These are phyloP conservation scores for Alternaria gansuensis DNA, from an alignment of 2,329 filamentous ascomycete genomes.

Conservation along the genomic window DNA sequence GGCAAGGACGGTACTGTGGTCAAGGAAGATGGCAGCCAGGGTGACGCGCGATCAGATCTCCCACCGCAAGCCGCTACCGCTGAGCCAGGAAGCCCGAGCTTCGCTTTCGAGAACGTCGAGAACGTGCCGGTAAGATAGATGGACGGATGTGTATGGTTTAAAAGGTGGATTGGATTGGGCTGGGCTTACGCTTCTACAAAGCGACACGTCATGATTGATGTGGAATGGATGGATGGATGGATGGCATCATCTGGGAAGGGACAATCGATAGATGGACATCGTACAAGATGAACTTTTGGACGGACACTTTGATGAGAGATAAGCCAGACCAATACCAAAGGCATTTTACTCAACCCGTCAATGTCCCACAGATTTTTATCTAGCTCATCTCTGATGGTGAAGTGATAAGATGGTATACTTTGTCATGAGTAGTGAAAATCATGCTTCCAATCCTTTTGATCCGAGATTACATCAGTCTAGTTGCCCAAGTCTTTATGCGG, in stretches of 20 bases:
- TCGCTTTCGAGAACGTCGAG: slow-evolving; percentile 82
- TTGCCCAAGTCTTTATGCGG: too few relatives aligned
- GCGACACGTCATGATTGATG: slow-evolving; percentile 5
- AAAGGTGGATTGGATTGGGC: background rate
- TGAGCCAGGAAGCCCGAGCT: slow-evolving; percentile 82
- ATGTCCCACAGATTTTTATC: background rate
- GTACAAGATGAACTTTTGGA: background rate
- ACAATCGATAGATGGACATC: slow-evolving; percentile 1
- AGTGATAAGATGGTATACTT: background rate
- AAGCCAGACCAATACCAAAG: background rate
- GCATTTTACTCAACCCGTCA: background rate
- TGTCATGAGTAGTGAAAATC: background rate
- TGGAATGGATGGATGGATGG: background rate
- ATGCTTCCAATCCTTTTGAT: background rate
- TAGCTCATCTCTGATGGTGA: too few relatives aligned
- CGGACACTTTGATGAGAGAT: background rate
- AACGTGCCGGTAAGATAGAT: slow-evolving; percentile 34
- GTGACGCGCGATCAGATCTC: slow-evolving; percentile 67
- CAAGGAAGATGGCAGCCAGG: slow-evolving; percentile 61
- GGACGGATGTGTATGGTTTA: background rate
- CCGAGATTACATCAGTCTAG: background rate
- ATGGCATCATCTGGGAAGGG: background rate
- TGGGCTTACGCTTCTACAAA: background rate
- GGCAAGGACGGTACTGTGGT: slow-evolving; percentile 70
- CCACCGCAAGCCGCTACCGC: slow-evolving; percentile 73